A percentile compares a stretch with the other conserved stretches of the same genome.
These are phyloP conservation scores for Tardiomyces digboiensis DNA, from an alignment of 1,139 yeast species.

Conservation along the genomic window DNA sequence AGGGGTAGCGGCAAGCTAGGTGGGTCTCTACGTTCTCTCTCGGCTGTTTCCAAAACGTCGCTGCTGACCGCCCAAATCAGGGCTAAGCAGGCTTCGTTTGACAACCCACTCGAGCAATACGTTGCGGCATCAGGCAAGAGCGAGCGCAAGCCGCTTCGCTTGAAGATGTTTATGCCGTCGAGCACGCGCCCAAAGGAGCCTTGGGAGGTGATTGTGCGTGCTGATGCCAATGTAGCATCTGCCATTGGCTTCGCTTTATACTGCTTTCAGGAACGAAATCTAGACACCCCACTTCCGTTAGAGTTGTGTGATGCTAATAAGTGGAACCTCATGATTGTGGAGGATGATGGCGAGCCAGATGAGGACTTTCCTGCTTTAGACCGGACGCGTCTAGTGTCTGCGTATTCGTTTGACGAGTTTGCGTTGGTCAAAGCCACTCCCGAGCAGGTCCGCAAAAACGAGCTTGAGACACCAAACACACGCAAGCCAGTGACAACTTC, in stretches of 20 bases:
- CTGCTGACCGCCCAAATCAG: conserved; percentile 21
- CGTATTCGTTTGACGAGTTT: conserved; percentile 36
- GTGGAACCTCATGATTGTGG: conserved; percentile 35
- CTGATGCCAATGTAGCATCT: conserved; percentile 30
- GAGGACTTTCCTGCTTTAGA: conserved; percentile 39
- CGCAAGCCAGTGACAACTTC: not conserved
- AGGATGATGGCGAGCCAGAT: conserved; percentile 39
- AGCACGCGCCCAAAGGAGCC: conserved; percentile 23
- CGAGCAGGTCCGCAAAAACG: conserved; percentile 25
- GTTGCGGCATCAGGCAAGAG: conserved; percentile 31
- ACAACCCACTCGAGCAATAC: conserved; percentile 33
- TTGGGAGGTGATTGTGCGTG: conserved; percentile 29
- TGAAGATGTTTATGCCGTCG: conserved; percentile 31
- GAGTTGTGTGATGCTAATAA: conserved; percentile 28
- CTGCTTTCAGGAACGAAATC: conserved; percentile 21
- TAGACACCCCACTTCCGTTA: conserved; percentile 22
- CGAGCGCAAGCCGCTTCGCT: conserved; percentile 24
- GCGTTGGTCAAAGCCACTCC: conserved; percentile 33
- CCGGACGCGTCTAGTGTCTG: conserved; percentile 29
- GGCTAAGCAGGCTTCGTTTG: conserved; percentile 20
- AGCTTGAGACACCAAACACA: conserved; percentile 23
- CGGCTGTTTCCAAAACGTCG: conserved; percentile 6
- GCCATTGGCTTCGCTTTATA: conserved; percentile 35
- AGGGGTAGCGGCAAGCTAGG: not conserved
- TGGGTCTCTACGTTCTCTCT: not conserved